phyloP scores from a whole-genome alignment of 176 grass and related monocot genomes.

The Microstegium vimineum region DNA sequence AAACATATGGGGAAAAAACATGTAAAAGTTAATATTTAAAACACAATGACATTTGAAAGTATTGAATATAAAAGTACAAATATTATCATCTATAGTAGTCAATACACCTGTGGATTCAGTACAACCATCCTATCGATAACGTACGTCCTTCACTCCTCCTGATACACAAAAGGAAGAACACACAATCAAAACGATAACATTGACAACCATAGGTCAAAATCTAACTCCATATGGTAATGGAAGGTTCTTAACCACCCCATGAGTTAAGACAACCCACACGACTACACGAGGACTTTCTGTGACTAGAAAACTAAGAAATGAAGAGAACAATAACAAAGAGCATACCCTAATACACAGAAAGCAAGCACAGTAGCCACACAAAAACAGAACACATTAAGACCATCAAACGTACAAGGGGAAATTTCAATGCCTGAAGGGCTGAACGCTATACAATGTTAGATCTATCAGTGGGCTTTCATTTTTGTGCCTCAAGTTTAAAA shows the following conservation, averaged over 20 bases:
- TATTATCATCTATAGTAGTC: neutral
- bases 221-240: neutral
- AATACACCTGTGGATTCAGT: conserved; percentile 79
- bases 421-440: neutral
- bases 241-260: neutral
- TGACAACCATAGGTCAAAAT: neutral
- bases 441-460: neutral
- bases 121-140: conserved; percentile 66
- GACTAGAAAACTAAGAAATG: neutral
- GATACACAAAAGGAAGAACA: conserved; percentile 14
- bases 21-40: neutral
- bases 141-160: too few species aligned
- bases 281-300: neutral
- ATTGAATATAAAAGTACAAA: neutral
- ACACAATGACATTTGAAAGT: neutral
- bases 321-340: neutral
- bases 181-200: neutral
- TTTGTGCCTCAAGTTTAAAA: neutral
- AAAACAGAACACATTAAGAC: neutral
- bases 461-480: neutral
- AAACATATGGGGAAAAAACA: neutral
- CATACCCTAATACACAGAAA: neutral
- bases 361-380: too few species aligned
- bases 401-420: neutral
- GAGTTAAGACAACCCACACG: neutral